These are phyloP conservation scores for Fonsecaea nubica DNA, from an alignment of 2,329 filamentous ascomycete genomes.

Conservation along the genomic window DNA sequence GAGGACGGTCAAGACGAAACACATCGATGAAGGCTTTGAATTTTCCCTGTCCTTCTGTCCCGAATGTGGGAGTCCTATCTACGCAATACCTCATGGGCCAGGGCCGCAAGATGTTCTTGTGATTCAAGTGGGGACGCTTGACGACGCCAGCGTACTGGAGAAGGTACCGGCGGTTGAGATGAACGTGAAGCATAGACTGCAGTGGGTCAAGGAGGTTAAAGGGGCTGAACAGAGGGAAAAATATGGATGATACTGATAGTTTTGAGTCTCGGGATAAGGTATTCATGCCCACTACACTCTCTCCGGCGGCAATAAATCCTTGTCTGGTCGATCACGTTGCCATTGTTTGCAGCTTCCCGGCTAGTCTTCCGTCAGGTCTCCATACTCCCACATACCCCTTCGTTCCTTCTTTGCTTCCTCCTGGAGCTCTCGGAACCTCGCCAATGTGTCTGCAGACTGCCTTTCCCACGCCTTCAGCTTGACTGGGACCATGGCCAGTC, in stretches of 20 bases:
- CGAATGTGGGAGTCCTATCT: conserved; percentile 10
- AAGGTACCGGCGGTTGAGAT: conserved; percentile 4
- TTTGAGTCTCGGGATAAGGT: not conserved
- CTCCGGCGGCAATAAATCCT: not conserved
- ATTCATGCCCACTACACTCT: not conserved
- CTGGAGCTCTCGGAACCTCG: conserved; percentile 75
- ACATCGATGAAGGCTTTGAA: conserved; percentile 14
- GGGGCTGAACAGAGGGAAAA: conserved; percentile 9
- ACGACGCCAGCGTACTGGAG: conserved; percentile 5
- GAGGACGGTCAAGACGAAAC: conserved; percentile 8
- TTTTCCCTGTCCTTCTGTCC: conserved; percentile 14
- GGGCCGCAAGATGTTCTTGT: conserved; percentile 3
- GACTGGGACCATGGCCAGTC: conserved; percentile 86
- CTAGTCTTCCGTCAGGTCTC: conserved; percentile 89
- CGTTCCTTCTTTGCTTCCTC: conserved; percentile 78
- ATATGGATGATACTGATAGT: conserved; percentile 1
- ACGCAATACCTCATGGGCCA: conserved; percentile 1
- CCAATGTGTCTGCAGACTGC: conserved; percentile 73
- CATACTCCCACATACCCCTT: conserved; percentile 97
- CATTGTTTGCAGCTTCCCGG: not conserved
- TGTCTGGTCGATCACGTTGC: not conserved
- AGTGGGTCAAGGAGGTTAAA: conserved; percentile 8
- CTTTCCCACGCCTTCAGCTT: conserved; percentile 94
- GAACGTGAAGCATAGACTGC: conserved; percentile 4
- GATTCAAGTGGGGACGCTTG: conserved; percentile 7